Percentiles rank a stretch among this genome's conserved stretches.
These are phyloP conservation scores for Meyerozyma carpophila DNA, from an alignment of 1,139 yeast species.

Conservation along the genomic window DNA sequence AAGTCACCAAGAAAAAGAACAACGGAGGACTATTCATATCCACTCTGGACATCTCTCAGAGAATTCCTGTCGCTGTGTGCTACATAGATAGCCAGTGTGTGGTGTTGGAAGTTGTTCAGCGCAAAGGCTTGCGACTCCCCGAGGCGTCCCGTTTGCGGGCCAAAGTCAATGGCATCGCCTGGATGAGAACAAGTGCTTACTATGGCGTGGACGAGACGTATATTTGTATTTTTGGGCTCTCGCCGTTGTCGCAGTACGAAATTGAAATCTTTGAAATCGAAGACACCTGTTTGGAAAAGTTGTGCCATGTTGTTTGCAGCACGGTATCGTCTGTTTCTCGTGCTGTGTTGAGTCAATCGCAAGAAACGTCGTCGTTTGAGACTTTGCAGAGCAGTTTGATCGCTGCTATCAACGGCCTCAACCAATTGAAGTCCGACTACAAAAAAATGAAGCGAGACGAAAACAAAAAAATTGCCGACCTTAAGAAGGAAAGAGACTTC, in stretches of 20 bases:
- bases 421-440: conserved; percentile 43
- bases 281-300: conserved; percentile 7
- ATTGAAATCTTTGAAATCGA: conserved; percentile 49
- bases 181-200: conserved; percentile 42
- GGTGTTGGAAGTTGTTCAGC: conserved; percentile 39
- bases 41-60: conserved; percentile 15
- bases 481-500: conserved; percentile 54
- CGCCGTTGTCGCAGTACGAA: conserved; percentile 65
- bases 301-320: conserved; percentile 25
- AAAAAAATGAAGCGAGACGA: conserved; percentile 62
- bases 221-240: conserved; percentile 53
- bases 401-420: conserved; percentile 53
- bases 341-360: conserved; percentile 29
- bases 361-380: conserved; percentile 43
- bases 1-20: conserved; percentile 12
- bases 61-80: conserved; percentile 19
- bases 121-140: conserved; percentile 6
- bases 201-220: conserved; percentile 40
- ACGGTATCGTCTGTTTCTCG: conserved; percentile 31
- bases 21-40: conserved; percentile 22
- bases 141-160: conserved; percentile 29
- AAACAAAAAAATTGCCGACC: conserved; percentile 46
- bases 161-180: conserved; percentile 54
- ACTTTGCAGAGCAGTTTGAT: conserved; percentile 61
- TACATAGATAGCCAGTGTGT: conserved; percentile 31